phyloP scores from a whole-genome alignment of 257 asterid genomes.

The Paraleonurus japonicus region DNA sequence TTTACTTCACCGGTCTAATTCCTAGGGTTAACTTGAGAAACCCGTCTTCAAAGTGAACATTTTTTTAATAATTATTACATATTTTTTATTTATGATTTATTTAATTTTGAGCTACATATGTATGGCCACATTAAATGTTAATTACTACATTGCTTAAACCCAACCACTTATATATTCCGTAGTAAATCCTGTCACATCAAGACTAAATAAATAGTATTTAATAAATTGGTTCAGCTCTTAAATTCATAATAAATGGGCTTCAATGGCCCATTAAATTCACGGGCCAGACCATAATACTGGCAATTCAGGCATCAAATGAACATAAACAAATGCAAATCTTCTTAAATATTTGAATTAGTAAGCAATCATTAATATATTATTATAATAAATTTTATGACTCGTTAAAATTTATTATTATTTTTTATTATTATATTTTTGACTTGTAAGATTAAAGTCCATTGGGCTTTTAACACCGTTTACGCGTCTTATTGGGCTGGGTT shows the following conservation, averaged over 20 bases:
- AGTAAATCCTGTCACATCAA: constrained; percentile 24
- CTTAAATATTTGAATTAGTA: background rate
- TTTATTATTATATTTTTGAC: background rate
- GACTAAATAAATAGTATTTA: constrained; percentile 10
- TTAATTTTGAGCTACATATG: background rate
- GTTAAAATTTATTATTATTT: background rate
- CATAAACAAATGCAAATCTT: background rate
- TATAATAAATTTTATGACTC: background rate
- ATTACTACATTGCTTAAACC: background rate
- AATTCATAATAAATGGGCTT: constrained; percentile 27
- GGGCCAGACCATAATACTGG: background rate
- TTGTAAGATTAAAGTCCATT: background rate
- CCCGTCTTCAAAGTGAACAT: no score
- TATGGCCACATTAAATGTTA: background rate
- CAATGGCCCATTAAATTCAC: constrained; percentile 19
- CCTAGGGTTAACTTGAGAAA: no score
- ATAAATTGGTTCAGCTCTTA: constrained; percentile 14
- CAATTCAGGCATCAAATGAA: background rate
- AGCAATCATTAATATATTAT: background rate
- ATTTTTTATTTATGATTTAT: no score
- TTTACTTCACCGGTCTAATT: no score
- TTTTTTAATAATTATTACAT: no score
- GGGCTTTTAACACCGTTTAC: background rate
- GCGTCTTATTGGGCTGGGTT: background rate
- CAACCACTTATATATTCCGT: background rate